Percentiles rank a stretch among this genome's conserved stretches.
Evolutionary conservation across 2,329 filamentous ascomycete species (phyloP).

Genomic region (Aspergillus puulaauensis): DNA sequence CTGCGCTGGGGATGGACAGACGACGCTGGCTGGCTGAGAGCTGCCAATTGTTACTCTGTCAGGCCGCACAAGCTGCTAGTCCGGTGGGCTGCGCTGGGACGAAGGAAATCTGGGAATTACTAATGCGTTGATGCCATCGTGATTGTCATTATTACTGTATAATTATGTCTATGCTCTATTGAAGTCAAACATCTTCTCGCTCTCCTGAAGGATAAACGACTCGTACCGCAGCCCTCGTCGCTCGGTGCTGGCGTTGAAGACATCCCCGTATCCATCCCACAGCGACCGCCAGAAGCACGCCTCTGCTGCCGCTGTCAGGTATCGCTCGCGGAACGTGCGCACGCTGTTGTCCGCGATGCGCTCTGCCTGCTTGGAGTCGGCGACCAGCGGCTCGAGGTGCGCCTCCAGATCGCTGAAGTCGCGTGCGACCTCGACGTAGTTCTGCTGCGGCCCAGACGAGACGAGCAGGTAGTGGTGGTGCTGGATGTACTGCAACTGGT

Average conservation of each 20-base stretch:
- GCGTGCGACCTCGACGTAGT: conserved; percentile 46
- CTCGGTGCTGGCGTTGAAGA: conserved; percentile 16
- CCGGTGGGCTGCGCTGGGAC: too few species aligned
- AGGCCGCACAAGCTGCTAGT: not conserved
- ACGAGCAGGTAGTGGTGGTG: conserved; percentile 48
- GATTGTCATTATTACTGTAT: not conserved
- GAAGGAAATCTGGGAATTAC: too few species aligned
- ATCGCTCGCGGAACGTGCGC: conserved; percentile 48
- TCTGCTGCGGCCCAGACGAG: conserved; percentile 44
- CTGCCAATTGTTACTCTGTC: not conserved
- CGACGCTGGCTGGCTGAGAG: conserved; percentile 4
- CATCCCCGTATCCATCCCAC: conserved; percentile 31
- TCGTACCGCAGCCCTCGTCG: conserved; percentile 28
- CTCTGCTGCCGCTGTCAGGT: conserved; percentile 51
- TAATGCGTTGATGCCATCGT: too few species aligned
- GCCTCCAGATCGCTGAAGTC: conserved; percentile 56
- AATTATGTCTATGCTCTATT: not conserved
- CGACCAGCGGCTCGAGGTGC: conserved; percentile 36
- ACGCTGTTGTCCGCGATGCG: conserved; percentile 48
- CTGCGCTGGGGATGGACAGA: not conserved
- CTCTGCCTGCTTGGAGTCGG: conserved; percentile 37
- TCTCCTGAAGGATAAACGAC: conserved; percentile 29
- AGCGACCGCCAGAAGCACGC: conserved; percentile 52
- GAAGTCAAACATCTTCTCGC: conserved; percentile 25
- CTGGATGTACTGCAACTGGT: conserved; percentile 48